Evolutionary conservation across 108 stramenopile species (phyloP).

Genomic region (Cylindrotheca fusiformis): DNA sequence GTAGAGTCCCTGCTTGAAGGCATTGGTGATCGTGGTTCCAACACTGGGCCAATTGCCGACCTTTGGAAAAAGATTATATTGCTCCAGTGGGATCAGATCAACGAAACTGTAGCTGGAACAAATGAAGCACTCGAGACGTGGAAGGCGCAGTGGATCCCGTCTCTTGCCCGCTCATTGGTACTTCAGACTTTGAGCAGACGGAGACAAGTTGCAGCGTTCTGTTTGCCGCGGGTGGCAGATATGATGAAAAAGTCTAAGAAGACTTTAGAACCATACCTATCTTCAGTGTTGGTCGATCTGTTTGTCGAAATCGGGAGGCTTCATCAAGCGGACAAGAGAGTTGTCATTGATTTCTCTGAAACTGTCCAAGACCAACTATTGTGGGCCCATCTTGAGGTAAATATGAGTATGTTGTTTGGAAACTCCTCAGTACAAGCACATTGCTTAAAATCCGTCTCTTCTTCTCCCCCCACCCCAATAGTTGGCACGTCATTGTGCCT

Average conservation of each 20-base stretch:
- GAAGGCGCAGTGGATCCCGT: constrained; percentile 43
- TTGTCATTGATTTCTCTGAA: too few species aligned
- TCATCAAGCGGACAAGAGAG: constrained; percentile 3
- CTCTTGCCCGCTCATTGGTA: constrained; percentile 39
- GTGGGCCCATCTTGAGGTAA: constrained; percentile 60
- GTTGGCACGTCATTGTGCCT: constrained; percentile 1
- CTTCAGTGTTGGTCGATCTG: constrained; percentile 20
- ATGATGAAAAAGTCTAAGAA: constrained; percentile 21
- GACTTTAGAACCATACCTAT: constrained; percentile 9
- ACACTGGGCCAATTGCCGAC: constrained; percentile 53
- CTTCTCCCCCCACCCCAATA: too few species aligned
- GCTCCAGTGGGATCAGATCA: constrained; percentile 8
- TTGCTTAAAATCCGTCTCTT: too few species aligned
- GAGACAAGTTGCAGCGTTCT: constrained; percentile 52
- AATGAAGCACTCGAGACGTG: constrained; percentile 12
- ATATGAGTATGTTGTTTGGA: too few species aligned
- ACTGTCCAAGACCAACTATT: constrained; percentile 19
- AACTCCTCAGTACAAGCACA: too few species aligned
- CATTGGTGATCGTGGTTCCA: constrained; percentile 47
- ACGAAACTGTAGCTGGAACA: neutral
- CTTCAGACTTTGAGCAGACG: constrained; percentile 22
- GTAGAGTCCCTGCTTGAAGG: constrained; percentile 48
- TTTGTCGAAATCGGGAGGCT: constrained; percentile 20
- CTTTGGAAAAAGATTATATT: constrained; percentile 50
- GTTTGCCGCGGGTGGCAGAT: constrained; percentile 37